A percentile compares a stretch with the other conserved stretches of the same genome.
Conservation (phyloP, 2,329 filamentous ascomycete genomes). For the Monilinia polystroma region DNA sequence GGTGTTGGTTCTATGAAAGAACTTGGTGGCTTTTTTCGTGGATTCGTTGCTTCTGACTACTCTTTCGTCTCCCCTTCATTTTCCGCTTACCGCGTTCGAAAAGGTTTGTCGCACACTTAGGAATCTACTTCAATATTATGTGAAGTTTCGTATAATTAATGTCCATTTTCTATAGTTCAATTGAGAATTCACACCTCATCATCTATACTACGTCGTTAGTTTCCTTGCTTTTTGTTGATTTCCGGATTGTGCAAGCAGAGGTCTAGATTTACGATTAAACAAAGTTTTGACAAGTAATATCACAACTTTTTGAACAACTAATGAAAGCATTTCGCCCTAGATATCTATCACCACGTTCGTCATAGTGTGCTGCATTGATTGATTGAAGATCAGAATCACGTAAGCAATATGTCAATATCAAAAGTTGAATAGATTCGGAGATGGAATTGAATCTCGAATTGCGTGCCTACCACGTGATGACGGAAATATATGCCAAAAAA, state of each 20-base stretch:
- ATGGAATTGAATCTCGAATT: background rate
- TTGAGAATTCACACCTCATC: no score
- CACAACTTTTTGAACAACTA: background rate
- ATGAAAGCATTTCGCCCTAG: background rate
- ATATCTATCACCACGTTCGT: background rate
- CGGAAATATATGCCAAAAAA: background rate
- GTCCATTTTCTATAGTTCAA: no score
- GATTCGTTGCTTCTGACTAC: no score
- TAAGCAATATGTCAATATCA: background rate
- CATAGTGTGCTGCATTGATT: background rate
- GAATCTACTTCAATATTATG: no score
- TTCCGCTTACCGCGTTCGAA: no score
- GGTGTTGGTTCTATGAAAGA: no score
- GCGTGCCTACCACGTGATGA: background rate
- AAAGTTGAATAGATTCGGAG: background rate
- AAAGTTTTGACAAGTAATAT: background rate
- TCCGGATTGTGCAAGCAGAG: background rate
- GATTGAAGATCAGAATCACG: background rate
- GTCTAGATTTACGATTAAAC: background rate
- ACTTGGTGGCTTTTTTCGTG: no score
- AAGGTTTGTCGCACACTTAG: no score
- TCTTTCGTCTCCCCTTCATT: no score
- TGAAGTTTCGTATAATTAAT: no score
- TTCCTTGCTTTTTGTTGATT: no score
- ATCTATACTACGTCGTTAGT: no score